phyloP scores from a whole-genome alignment of 2,329 filamentous ascomycete genomes.

The Penicillium sp. region DNA sequence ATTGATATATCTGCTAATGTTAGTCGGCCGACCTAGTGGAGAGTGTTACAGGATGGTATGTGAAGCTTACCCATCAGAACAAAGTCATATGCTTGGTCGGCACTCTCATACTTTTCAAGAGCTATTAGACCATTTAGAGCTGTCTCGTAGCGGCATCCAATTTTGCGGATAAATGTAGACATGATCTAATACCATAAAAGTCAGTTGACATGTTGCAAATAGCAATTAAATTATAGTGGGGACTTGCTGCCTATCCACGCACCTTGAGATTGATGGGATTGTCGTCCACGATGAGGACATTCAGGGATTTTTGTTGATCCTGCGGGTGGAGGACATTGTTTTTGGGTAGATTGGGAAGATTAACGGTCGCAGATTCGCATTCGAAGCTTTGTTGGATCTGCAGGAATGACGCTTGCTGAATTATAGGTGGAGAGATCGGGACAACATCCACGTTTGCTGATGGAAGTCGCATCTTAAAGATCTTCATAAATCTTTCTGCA shows the following conservation, averaged over 20 bases:
- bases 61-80: constrained; percentile 32
- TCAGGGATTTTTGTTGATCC: constrained; percentile 3
- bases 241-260: background rate
- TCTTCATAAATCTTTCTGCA: constrained; percentile 8
- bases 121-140: constrained; percentile 42
- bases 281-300: constrained; percentile 43
- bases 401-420: too few relatives aligned
- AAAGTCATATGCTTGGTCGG: constrained; percentile 34
- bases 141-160: constrained; percentile 37
- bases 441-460: background rate
- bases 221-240: background rate
- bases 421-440: background rate
- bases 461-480: background rate
- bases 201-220: background rate
- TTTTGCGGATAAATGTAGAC: constrained; percentile 40
- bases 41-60: background rate
- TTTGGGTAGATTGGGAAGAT: background rate
- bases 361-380: background rate
- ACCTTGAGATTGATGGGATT: constrained; percentile 44
- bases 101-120: constrained; percentile 34
- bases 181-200: constrained; percentile 26
- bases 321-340: background rate
- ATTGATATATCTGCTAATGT: constrained; percentile 41
- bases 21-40: constrained; percentile 6
- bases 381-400: background rate